These are phyloP conservation scores for Fusarium neocosmosporiellum DNA, from an alignment of 2,329 filamentous ascomycete genomes.

Conservation along the genomic window DNA sequence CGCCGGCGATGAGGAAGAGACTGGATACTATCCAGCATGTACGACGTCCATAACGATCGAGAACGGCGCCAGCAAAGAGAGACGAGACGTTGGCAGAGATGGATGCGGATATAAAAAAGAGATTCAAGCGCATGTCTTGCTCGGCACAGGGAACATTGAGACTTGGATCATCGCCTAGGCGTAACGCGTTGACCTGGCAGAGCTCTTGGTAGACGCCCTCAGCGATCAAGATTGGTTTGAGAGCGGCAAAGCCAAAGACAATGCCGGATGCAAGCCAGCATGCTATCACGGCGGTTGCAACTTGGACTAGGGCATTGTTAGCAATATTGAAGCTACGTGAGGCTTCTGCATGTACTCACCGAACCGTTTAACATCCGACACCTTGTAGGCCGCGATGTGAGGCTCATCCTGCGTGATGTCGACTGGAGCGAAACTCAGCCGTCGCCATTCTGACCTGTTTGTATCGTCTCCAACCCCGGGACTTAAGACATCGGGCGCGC, in stretches of 20 bases:
- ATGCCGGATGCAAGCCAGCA: slow-evolving; percentile 82
- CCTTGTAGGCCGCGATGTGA: slow-evolving; percentile 46
- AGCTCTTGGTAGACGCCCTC: slow-evolving; percentile 76
- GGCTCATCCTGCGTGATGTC: slow-evolving; percentile 42
- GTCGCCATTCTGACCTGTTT: slow-evolving; percentile 38
- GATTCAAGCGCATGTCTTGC: slow-evolving; percentile 71
- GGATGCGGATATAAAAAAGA: slow-evolving; percentile 91
- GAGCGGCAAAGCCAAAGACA: slow-evolving; percentile 84
- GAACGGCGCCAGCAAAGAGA: slow-evolving; percentile 82
- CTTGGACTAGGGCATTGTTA: slow-evolving; percentile 65
- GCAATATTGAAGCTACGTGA: neutral
- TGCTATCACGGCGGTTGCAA: slow-evolving; percentile 75
- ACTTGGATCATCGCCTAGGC: slow-evolving; percentile 42
- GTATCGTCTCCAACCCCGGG: slow-evolving; percentile 8
- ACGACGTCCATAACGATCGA: slow-evolving; percentile 83
- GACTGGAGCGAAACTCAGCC: slow-evolving; percentile 44
- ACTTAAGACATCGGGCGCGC: neutral
- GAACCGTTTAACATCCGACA: slow-evolving; percentile 42
- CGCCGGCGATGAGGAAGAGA: slow-evolving; percentile 73
- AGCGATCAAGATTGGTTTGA: slow-evolving; percentile 82
- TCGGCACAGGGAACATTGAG: slow-evolving; percentile 57
- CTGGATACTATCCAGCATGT: slow-evolving; percentile 79
- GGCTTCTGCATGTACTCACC: slow-evolving; percentile 25
- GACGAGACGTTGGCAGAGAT: slow-evolving; percentile 89
- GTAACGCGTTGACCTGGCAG: slow-evolving; percentile 56